Conservation (phyloP, 331 rosid genomes). For the Malus hybrid region DNA sequence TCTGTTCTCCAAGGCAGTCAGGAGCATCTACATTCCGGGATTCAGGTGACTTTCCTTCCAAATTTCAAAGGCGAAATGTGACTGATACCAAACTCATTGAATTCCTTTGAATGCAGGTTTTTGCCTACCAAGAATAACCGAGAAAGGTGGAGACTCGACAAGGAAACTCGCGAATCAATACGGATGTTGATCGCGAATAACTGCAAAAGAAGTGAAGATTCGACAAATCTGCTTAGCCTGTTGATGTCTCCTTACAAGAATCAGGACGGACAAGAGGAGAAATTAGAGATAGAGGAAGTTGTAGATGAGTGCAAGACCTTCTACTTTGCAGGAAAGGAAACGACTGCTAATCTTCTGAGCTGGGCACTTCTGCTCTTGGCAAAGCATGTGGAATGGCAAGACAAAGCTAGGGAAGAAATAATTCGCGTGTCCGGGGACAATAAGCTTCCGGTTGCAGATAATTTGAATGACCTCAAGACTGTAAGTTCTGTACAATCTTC, state of each 20-base stretch:
- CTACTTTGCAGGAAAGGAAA: conserved; percentile 78
- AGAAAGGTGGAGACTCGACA: conserved; percentile 67
- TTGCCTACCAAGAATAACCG: conserved; percentile 68
- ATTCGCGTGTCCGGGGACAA: conserved; percentile 17
- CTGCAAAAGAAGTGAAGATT: conserved; percentile 20
- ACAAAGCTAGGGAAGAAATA: conserved; percentile 66
- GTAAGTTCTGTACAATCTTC: conserved; percentile 27
- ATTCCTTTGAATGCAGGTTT: conserved; percentile 29
- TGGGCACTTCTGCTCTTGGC: conserved; percentile 71
- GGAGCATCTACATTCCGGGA: conserved; percentile 72
- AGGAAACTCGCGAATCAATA: conserved; percentile 59
- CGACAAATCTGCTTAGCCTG: conserved; percentile 38
- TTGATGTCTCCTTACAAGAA: conserved; percentile 49
- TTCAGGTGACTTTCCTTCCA: conserved; percentile 36
- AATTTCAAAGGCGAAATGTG: too few relatives aligned
- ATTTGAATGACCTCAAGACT: conserved; percentile 48
- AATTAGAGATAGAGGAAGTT: conserved; percentile 41
- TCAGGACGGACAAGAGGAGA: conserved; percentile 54
- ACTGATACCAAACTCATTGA: too few relatives aligned
- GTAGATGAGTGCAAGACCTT: conserved; percentile 73
- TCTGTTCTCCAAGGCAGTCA: conserved; percentile 42
- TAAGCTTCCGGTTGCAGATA: conserved; percentile 33
- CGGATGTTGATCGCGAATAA: conserved; percentile 37
- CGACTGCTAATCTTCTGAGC: conserved; percentile 56
- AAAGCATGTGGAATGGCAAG: conserved; percentile 67